Evolutionary conservation across 805 yeast genomes (phyloP), one percentile per base, ranked within the genome.

Genomic region (Yarrowia yakushimensis): DNA sequence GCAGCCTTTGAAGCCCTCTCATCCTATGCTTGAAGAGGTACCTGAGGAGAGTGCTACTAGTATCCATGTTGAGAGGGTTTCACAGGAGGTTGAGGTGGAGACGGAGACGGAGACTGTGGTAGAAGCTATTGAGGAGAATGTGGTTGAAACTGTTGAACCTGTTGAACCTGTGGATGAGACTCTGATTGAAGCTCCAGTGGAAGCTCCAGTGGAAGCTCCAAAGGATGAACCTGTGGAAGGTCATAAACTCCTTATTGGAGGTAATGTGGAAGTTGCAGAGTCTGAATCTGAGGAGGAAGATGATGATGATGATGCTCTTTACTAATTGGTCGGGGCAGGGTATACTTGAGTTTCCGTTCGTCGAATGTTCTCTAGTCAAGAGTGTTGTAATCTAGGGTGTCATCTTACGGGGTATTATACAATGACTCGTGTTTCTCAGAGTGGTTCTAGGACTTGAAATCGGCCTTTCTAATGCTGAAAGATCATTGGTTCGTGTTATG

Each of bases 1-100:
- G n/a, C n/a, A n/a, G n/a, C n/a, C n/a, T n/a, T n/a, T 5, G 7
- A 20, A 22, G 30, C 4, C 27, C 2, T 13, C 28, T 22, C 55
- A 48, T 22, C 39, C 55, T 15, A 52, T 52, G 59, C 6, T 52
- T 10, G 59, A 52, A n/a, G 43, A 52, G 13, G 33, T 34, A 4
- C 33, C 34, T 31, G 59, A 52, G 17, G 59, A 34, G 25, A 30
- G 18, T n/a, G 43, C 59, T 17, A 52, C 59, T 2, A 52, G 59
- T 25, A 52, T 52, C 36, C 43, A 25, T 17, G 33, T 52, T 23
- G 59, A 52, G 25, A n/a, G 43, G 34, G 30, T 22, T 10, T 5
- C n/a, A 15, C 4, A 17, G 13, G 23, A 18, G 1, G 23, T 18
- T 17, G 20, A n/a, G 37, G 10, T 1, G 1, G 37, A n/a, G 20